Conservation (phyloP, 2,329 filamentous ascomycete genomes). For the Colletotrichum lentis region DNA sequence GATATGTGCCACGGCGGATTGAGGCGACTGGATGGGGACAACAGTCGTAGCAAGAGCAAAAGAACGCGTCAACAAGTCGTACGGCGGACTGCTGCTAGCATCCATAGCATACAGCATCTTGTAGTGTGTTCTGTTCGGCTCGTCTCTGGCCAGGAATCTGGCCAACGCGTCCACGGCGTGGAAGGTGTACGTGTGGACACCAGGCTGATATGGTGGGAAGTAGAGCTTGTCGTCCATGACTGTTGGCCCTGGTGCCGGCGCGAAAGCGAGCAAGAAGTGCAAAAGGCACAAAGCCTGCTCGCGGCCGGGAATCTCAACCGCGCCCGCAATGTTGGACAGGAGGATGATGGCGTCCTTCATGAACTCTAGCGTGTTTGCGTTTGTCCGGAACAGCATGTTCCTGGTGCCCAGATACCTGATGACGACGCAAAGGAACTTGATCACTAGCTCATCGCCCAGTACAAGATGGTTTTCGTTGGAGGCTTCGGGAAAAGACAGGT, state of each 20-base stretch:
- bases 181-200: conserved; percentile 85
- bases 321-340: conserved; percentile 85
- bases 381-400: conserved; percentile 82
- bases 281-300: conserved; percentile 89
- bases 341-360: conserved; percentile 95
- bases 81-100: conserved; percentile 67
- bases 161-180: conserved; percentile 89
- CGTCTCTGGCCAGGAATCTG: conserved; percentile 90
- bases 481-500: conserved; percentile 78
- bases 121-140: conserved; percentile 88
- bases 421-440: conserved; percentile 83
- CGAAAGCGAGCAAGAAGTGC: conserved; percentile 90
- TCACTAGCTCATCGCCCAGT: conserved; percentile 78
- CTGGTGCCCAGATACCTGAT: conserved; percentile 90
- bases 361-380: conserved; percentile 89
- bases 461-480: conserved; percentile 71
- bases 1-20: conserved; percentile 28
- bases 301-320: conserved; percentile 80
- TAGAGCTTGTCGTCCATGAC: conserved; percentile 64
- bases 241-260: conserved; percentile 77
- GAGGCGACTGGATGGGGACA: conserved; percentile 70
- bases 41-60: conserved; percentile 89
- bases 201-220: conserved; percentile 83
- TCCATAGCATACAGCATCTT: conserved; percentile 82
- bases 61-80: conserved; percentile 83